A percentile compares a stretch with the other conserved stretches of the same genome.
phyloP scores from a whole-genome alignment of 2,329 filamentous ascomycete genomes.

The Talaromyces verruculosus region DNA sequence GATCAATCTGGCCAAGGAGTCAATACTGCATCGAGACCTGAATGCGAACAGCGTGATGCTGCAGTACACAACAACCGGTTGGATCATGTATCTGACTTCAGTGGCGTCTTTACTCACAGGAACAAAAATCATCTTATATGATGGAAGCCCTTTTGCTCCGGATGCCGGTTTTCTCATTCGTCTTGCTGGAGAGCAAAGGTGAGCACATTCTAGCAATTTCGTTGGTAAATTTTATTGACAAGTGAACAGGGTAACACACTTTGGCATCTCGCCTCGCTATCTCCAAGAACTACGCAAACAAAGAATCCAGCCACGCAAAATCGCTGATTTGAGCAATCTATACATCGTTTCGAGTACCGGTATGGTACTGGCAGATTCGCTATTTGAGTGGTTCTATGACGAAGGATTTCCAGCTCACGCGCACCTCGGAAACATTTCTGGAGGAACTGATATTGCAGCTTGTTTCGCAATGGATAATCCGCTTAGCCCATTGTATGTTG shows the following conservation, averaged over 20 bases:
- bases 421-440: conserved; percentile 72
- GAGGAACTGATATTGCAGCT: conserved; percentile 69
- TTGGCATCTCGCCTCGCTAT: conserved; percentile 76
- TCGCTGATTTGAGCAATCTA: conserved; percentile 63
- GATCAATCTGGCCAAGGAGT: conserved; percentile 58
- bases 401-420: conserved; percentile 65
- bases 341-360: conserved; percentile 68
- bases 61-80: conserved; percentile 71
- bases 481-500: conserved; percentile 63
- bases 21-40: conserved; percentile 52
- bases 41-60: conserved; percentile 47
- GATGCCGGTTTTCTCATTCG: conserved; percentile 63
- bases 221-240: background rate
- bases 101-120: conserved; percentile 62
- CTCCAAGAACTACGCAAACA: conserved; percentile 69
- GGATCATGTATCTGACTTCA: conserved; percentile 81
- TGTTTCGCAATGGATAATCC: conserved; percentile 58
- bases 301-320: conserved; percentile 60
- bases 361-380: conserved; percentile 74
- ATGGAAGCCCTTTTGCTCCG: conserved; percentile 77
- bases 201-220: background rate
- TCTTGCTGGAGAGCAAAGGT: conserved; percentile 59
- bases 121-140: conserved; percentile 68
- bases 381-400: conserved; percentile 81
- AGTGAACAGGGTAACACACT: conserved; percentile 59